These are phyloP conservation scores for Flammula alnicola DNA, from an alignment of 1,284 basidiomycete genomes.

Conservation along the genomic window DNA sequence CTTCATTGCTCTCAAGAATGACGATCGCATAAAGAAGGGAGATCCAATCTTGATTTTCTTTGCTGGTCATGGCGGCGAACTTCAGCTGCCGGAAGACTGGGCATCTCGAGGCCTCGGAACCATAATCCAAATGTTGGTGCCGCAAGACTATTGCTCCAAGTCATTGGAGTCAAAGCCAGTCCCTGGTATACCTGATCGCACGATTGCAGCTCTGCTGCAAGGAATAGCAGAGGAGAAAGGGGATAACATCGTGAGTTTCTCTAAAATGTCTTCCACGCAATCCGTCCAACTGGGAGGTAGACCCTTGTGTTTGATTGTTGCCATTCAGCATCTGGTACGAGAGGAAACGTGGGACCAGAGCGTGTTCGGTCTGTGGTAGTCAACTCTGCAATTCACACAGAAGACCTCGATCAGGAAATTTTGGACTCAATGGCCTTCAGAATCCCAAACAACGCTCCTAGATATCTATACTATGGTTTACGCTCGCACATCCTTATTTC, in stretches of 20 bases:
- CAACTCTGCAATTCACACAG: neutral
- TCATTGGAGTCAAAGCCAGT: neutral
- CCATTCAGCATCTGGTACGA: neutral
- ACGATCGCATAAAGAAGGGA: neutral
- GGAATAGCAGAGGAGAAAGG: constrained; percentile 5
- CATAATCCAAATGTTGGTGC: constrained; percentile 7
- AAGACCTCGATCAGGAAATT: neutral
- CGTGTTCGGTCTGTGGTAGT: no score
- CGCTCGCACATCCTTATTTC: constrained; percentile 55
- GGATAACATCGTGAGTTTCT: constrained; percentile 9
- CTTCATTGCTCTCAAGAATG: neutral
- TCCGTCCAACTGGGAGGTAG: neutral
- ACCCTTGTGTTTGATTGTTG: constrained; percentile 9
- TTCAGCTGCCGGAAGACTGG: neutral
- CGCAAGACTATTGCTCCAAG: constrained; percentile 6
- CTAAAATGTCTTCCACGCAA: neutral
- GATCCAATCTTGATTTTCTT: constrained; percentile 12
- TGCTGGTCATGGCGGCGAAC: constrained; percentile 11
- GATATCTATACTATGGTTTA: neutral
- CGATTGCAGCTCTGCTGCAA: neutral
- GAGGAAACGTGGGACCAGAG: neutral
- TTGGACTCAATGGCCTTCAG: neutral
- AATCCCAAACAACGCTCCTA: neutral
- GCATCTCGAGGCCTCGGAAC: neutral
- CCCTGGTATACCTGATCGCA: constrained; percentile 7